phyloP scores from a whole-genome alignment of 2,329 filamentous ascomycete genomes.

The Xylaria polymorpha region DNA sequence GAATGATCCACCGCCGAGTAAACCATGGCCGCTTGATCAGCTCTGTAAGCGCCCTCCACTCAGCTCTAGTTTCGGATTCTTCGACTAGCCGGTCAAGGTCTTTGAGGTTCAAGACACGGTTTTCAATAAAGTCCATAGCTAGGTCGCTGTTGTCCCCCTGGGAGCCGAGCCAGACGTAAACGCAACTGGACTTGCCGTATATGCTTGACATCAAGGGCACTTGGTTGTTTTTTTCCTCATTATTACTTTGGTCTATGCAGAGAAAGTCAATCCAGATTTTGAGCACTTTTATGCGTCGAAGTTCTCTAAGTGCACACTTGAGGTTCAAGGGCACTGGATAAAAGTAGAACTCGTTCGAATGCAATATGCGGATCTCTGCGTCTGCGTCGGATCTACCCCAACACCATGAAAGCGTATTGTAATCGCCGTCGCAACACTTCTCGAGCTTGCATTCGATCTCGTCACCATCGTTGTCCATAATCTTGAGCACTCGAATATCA shows the following conservation, averaged over 20 bases:
- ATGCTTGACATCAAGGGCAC: slow-evolving; percentile 52
- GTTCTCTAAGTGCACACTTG: slow-evolving; percentile 20
- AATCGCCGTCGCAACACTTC: background rate
- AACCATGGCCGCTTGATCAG: slow-evolving; percentile 56
- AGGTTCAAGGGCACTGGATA: background rate
- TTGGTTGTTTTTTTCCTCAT: slow-evolving; percentile 50
- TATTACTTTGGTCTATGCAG: slow-evolving; percentile 50
- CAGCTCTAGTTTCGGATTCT: slow-evolving; percentile 22
- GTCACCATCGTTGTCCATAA: background rate
- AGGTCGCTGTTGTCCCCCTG: slow-evolving; percentile 41
- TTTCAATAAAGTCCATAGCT: slow-evolving; percentile 51
- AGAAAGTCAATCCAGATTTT: slow-evolving; percentile 53
- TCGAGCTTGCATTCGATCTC: background rate
- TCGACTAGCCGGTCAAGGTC: slow-evolving; percentile 49
- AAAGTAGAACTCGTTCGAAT: background rate
- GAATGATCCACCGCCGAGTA: slow-evolving; percentile 56
- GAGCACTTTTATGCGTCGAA: background rate
- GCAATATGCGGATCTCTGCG: background rate
- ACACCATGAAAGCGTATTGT: slow-evolving; percentile 21
- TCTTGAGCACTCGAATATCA: background rate
- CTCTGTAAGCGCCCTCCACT: slow-evolving; percentile 50
- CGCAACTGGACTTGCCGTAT: slow-evolving; percentile 49
- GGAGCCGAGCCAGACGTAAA: slow-evolving; percentile 52
- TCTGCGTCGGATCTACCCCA: slow-evolving; percentile 5
- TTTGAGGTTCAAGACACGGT: slow-evolving; percentile 46